Evolutionary conservation across 192 early-diverging fungal species (phyloP).

Genomic region (Entomortierella beljakovae): DNA sequence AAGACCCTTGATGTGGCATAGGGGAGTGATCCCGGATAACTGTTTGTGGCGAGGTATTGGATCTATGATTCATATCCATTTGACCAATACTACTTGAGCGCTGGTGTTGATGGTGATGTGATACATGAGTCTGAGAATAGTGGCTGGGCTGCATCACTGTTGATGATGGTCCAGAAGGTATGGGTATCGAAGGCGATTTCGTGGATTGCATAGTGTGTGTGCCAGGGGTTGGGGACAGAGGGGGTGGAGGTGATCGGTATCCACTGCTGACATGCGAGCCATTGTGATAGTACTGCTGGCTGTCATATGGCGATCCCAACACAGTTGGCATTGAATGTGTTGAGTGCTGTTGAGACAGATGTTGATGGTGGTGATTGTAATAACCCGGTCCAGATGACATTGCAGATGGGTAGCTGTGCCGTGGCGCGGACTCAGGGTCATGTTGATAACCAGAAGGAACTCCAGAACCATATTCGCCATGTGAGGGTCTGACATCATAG

Average conservation of each 20-base stretch:
- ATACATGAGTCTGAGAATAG: conserved; percentile 1
- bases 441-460: conserved; percentile 3
- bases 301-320: conserved; percentile 29
- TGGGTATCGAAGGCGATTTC: conserved; percentile 10
- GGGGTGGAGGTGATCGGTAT: conserved; percentile 32
- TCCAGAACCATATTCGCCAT: background rate
- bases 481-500: conserved; percentile 13
- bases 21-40: conserved; percentile 24
- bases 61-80: conserved; percentile 19
- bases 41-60: conserved; percentile 31
- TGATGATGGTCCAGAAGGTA: conserved; percentile 19
- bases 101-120: conserved; percentile 25
- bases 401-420: conserved; percentile 7
- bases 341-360: background rate
- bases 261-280: background rate
- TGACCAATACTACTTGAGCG: conserved; percentile 42
- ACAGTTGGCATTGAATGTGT: conserved; percentile 5
- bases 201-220: conserved; percentile 18
- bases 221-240: background rate
- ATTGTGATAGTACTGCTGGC: conserved; percentile 25
- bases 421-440: conserved; percentile 7
- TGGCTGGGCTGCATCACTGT: conserved; percentile 11
- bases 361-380: conserved; percentile 16
- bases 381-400: background rate
- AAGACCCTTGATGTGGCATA: conserved; percentile 35